A percentile compares a stretch with the other conserved stretches of the same genome.
Conservation (phyloP, 371 early-diverging fungal species). For the Mortierella sp. region DNA sequence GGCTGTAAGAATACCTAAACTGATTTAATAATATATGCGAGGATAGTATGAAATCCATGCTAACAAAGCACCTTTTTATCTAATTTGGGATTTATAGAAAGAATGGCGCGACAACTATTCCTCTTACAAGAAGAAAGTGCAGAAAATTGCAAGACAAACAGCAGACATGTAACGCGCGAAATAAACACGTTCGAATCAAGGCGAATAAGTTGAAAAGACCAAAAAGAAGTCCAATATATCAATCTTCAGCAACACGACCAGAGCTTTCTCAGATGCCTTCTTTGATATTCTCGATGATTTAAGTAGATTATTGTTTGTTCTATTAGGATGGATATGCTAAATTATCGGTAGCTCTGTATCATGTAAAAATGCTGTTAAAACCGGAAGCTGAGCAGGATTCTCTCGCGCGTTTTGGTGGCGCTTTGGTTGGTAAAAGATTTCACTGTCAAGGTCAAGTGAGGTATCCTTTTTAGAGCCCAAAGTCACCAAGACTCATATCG, state of each 20-base stretch:
- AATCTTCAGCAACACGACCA: no score
- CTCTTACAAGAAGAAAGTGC: conserved; percentile 82
- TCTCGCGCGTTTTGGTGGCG: not conserved
- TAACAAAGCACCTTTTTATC: not conserved
- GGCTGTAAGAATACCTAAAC: conserved; percentile 68
- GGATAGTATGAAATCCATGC: not conserved
- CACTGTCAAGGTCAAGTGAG: not conserved
- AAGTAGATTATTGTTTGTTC: no score
- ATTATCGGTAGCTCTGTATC: no score
- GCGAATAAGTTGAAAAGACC: not conserved
- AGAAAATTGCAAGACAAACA: conserved; percentile 75
- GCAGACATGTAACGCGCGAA: conserved; percentile 59
- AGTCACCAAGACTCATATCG: conserved; percentile 35
- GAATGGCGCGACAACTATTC: conserved; percentile 78
- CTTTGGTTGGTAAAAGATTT: not conserved
- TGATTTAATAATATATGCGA: not conserved
- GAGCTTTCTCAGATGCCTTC: no score
- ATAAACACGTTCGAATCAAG: not conserved
- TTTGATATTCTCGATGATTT: no score
- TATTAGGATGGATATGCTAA: no score
- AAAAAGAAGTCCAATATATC: not conserved
- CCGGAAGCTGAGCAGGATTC: not conserved
- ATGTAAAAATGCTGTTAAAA: no score
- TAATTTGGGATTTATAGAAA: conserved; percentile 62
- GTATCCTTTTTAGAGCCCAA: conserved; percentile 17